phyloP scores from a whole-genome alignment of 768 basidiomycete species.

The Suillus paluster region DNA sequence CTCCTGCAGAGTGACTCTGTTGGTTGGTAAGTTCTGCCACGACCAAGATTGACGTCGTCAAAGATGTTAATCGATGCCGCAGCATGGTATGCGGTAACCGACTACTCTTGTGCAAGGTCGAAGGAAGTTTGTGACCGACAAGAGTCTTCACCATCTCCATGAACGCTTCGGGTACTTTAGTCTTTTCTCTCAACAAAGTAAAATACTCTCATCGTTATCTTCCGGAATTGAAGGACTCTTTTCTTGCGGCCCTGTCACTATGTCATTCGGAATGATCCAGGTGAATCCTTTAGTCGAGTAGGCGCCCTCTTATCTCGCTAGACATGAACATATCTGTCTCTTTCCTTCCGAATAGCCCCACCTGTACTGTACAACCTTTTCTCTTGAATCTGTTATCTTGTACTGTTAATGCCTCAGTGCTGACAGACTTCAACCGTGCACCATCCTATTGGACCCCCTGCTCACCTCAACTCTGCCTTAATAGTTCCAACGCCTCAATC shows the following conservation, averaged over 20 bases:
- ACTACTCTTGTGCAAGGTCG: conserved; percentile 2
- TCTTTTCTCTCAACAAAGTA: too few relatives aligned
- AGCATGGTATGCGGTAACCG: conserved; percentile 7
- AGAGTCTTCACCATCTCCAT: neutral
- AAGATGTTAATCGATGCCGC: conserved; percentile 29
- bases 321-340: too few relatives aligned
- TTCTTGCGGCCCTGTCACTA: conserved; percentile 21
- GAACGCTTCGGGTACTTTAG: too few relatives aligned
- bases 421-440: neutral
- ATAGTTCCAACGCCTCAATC: neutral
- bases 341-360: too few relatives aligned
- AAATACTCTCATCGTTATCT: neutral
- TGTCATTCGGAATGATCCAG: conserved; percentile 23
- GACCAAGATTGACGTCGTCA: conserved; percentile 16
- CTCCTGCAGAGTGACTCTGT: conserved; percentile 20
- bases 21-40: conserved; percentile 23
- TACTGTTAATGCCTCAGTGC: neutral
- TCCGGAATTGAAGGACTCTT: too few relatives aligned
- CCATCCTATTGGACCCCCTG: neutral
- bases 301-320: too few relatives aligned
- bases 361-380: neutral
- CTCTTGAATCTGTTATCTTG: too few relatives aligned
- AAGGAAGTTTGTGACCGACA: conserved; percentile 7
- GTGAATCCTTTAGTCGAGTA: conserved; percentile 13
- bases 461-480: neutral